A percentile compares a stretch with the other conserved stretches of the same genome.
phyloP scores from a whole-genome alignment of 352 stramenopile species.

The Phytophthora brassicae region DNA sequence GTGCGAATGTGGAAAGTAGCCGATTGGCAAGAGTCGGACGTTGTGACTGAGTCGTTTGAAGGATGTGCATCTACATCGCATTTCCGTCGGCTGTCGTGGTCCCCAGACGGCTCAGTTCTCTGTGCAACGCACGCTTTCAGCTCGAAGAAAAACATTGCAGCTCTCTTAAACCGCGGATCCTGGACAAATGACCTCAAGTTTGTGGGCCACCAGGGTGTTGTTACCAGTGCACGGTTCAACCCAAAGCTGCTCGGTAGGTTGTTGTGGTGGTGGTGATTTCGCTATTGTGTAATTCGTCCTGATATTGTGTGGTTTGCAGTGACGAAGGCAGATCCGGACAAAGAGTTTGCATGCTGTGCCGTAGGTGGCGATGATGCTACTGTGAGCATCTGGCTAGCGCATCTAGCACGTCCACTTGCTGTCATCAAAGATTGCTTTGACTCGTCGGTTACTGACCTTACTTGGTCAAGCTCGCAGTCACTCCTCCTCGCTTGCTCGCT shows the following conservation, averaged over 20 bases:
- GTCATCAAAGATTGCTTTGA: slow-evolving; percentile 88
- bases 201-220: slow-evolving; percentile 77
- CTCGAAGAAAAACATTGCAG: slow-evolving; percentile 87
- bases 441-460: slow-evolving; percentile 78
- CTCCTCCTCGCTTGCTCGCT: slow-evolving; percentile 76
- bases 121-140: slow-evolving; percentile 85
- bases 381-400: slow-evolving; percentile 84
- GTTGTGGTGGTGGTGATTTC: neutral
- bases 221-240: slow-evolving; percentile 84
- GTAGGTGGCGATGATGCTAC: slow-evolving; percentile 82
- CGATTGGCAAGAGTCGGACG: slow-evolving; percentile 67
- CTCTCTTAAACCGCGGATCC: slow-evolving; percentile 69
- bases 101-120: slow-evolving; percentile 75
- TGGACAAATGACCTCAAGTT: slow-evolving; percentile 89
- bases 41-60: slow-evolving; percentile 77
- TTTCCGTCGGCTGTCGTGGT: slow-evolving; percentile 85
- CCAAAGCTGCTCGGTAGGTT: slow-evolving; percentile 69
- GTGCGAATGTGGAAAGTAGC: slow-evolving; percentile 85
- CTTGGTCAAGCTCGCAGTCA: slow-evolving; percentile 61
- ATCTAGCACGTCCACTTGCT: slow-evolving; percentile 70
- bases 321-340: slow-evolving; percentile 54
- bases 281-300: neutral
- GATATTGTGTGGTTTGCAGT: slow-evolving; percentile 32
- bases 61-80: slow-evolving; percentile 77
- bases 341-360: slow-evolving; percentile 84